A percentile compares a stretch with the other conserved stretches of the same genome.
Evolutionary conservation across 73 alveolate species (phyloP).

Genomic region (Uronychia setigera): DNA sequence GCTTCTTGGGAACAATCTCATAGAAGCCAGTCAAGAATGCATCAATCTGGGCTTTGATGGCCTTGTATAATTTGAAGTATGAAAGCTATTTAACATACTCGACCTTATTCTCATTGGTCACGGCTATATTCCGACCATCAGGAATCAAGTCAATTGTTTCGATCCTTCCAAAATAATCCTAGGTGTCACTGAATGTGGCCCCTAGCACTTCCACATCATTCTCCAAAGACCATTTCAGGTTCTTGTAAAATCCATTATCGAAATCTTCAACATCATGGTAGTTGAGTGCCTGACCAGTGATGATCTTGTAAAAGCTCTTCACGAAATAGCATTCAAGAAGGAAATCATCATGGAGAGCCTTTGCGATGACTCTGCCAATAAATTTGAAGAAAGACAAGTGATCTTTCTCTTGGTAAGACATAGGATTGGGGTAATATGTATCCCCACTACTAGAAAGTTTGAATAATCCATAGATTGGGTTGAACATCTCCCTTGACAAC

Average conservation of each 20-base stretch:
- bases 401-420: constrained; percentile 82
- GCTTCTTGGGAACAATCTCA: constrained; percentile 95
- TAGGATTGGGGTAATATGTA: constrained; percentile 74
- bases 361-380: constrained; percentile 98
- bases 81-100: constrained; percentile 82
- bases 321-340: constrained; percentile 97
- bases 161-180: constrained; percentile 89
- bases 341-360: constrained; percentile 95
- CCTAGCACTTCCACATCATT: constrained; percentile 68
- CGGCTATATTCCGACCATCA: constrained; percentile 89
- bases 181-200: constrained; percentile 49
- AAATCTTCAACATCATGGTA: constrained; percentile 98
- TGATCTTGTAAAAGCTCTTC: constrained; percentile 96
- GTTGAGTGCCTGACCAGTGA: constrained; percentile 93
- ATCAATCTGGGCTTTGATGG: constrained; percentile 81
- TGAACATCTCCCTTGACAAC: constrained; percentile 98
- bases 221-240: constrained; percentile 89
- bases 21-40: constrained; percentile 97
- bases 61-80: constrained; percentile 77
- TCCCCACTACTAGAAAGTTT: constrained; percentile 75
- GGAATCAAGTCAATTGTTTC: constrained; percentile 86
- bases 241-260: constrained; percentile 94
- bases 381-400: constrained; percentile 97
- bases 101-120: constrained; percentile 86
- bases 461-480: constrained; percentile 95